phyloP scores from a whole-genome alignment of 305 asterid species.

The Withania somnifera region DNA sequence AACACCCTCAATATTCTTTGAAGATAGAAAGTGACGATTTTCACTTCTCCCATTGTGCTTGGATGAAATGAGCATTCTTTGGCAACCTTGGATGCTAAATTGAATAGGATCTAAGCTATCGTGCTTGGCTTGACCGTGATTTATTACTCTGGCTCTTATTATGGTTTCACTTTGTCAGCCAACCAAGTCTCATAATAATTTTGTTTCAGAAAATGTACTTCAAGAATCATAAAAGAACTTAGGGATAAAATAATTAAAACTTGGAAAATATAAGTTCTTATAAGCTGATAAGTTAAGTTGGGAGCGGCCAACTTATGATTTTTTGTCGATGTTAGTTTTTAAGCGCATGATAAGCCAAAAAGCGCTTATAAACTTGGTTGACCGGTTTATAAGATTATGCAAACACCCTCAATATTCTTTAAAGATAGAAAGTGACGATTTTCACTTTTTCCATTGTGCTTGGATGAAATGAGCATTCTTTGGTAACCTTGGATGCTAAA shows the following conservation, averaged over 20 bases:
- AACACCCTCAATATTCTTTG: not conserved
- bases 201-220: not conserved
- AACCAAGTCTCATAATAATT: not conserved
- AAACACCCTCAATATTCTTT: not conserved
- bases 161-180: not conserved
- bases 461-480: not conserved
- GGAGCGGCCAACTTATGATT: not conserved
- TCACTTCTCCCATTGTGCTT: not conserved
- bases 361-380: not conserved
- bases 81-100: not conserved
- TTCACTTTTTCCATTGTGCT: not conserved
- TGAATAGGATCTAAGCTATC: not conserved
- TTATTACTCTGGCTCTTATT: not conserved
- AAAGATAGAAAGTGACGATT: not conserved
- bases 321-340: not conserved
- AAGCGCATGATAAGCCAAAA: not conserved
- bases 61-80: not conserved
- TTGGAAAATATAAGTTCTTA: not conserved
- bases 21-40: not conserved
- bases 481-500: not conserved
- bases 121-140: not conserved
- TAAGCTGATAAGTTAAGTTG: not conserved
- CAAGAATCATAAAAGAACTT: not conserved
- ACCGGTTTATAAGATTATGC: not conserved
- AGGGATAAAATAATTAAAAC: not conserved